Percentiles rank a stretch among this genome's conserved stretches.
Evolutionary conservation across 2,329 filamentous ascomycete species (phyloP).

Genomic region (Stromatinia cepivora): DNA sequence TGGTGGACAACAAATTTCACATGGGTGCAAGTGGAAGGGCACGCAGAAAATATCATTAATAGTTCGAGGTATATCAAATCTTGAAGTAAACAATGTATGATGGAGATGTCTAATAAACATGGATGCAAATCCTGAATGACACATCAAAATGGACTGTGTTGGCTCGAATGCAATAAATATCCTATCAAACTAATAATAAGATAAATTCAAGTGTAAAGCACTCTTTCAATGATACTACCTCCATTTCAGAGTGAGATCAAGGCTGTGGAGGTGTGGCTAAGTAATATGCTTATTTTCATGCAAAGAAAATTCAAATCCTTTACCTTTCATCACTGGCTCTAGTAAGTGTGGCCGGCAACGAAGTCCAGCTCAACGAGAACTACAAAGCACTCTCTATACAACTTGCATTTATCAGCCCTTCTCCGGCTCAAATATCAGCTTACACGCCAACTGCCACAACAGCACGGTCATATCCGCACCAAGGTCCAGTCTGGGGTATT

Average conservation of each 20-base stretch:
- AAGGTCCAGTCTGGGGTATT: background rate
- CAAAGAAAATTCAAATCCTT: background rate
- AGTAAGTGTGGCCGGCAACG: constrained; percentile 46
- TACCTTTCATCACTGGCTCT: constrained; percentile 7
- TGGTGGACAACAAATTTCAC: background rate
- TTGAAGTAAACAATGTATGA: background rate
- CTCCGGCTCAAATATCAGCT: constrained; percentile 61
- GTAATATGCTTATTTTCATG: too few species aligned
- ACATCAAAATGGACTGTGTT: background rate
- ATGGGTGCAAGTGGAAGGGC: background rate
- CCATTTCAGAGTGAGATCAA: background rate
- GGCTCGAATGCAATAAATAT: background rate
- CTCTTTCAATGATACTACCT: background rate
- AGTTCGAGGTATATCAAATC: background rate
- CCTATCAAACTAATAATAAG: background rate
- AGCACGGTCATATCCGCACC: constrained; percentile 17
- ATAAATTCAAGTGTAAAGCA: background rate
- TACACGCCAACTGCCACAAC: constrained; percentile 48
- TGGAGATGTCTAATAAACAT: too few species aligned
- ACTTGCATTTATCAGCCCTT: constrained; percentile 52
- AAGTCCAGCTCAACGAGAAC: constrained; percentile 63
- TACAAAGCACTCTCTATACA: constrained; percentile 60
- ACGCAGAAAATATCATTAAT: background rate
- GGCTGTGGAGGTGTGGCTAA: background rate
- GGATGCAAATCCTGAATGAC: background rate